Evolutionary conservation across 306 rosid species (phyloP).

Genomic region (Sophora flavescens): DNA sequence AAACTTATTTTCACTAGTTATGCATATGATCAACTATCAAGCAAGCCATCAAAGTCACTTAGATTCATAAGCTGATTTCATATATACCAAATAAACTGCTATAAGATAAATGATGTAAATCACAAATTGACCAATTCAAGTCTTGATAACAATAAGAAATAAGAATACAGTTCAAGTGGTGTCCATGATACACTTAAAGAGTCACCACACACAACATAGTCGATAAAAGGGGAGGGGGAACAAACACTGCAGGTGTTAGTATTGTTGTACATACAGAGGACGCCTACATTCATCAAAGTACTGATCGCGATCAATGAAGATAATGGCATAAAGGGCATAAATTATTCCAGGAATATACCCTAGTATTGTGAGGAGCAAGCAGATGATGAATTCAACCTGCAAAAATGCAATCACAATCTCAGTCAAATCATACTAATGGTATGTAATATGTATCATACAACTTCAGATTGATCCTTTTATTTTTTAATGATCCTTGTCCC

Average conservation of each 20-base stretch:
- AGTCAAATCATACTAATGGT: not conserved
- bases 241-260: not conserved
- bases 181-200: slow-evolving; percentile 24
- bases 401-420: slow-evolving; percentile 23
- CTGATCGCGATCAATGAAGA: slow-evolving; percentile 86
- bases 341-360: slow-evolving; percentile 95
- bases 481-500: not conserved
- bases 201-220: not conserved
- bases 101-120: slow-evolving; percentile 14
- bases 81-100: not conserved
- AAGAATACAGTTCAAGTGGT: not conserved
- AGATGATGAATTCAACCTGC: slow-evolving; percentile 85
- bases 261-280: slow-evolving; percentile 68
- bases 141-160: slow-evolving; percentile 10
- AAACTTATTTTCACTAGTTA: slow-evolving; percentile 12
- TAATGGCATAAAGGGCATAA: slow-evolving; percentile 87
- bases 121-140: not conserved
- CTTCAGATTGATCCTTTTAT: slow-evolving; percentile 11
- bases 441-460: not conserved
- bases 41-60: slow-evolving; percentile 9
- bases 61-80: slow-evolving; percentile 16
- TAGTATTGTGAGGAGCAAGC: slow-evolving; percentile 81
- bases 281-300: slow-evolving; percentile 87
- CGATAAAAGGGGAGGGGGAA: not conserved
- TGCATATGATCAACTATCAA: slow-evolving; percentile 11